Evolutionary conservation across 2,329 filamentous ascomycete species (phyloP).

Genomic region (Verticillium nubilum): DNA sequence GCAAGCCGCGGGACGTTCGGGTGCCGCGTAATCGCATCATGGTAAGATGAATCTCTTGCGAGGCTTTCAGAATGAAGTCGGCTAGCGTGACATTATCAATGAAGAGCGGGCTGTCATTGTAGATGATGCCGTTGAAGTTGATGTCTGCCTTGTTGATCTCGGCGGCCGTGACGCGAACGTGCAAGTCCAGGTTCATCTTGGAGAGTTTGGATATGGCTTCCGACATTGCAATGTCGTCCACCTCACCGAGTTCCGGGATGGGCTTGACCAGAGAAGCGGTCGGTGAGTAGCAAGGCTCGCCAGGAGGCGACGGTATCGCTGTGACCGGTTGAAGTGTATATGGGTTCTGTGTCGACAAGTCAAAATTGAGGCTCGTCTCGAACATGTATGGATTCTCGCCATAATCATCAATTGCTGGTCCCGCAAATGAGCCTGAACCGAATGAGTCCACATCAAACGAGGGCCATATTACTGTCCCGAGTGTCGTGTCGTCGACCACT

Average conservation of each 20-base stretch:
- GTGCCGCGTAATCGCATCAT: not conserved
- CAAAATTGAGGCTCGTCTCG: not conserved
- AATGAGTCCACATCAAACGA: not conserved
- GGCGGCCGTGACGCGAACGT: not conserved
- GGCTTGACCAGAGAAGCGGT: not conserved
- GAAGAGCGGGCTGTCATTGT: not conserved
- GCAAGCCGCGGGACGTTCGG: not conserved
- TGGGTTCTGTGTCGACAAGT: not conserved
- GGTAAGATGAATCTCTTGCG: not conserved
- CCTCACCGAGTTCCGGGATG: not conserved
- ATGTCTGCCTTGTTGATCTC: not conserved
- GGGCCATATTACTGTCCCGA: not conserved
- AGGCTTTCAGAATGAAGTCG: not conserved
- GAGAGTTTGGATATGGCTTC: not conserved
- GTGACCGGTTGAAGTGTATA: not conserved
- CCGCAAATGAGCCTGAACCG: not conserved
- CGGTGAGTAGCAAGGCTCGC: not conserved
- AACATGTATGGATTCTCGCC: not conserved
- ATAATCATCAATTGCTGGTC: not conserved
- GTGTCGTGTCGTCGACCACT: not conserved
- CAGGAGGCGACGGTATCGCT: not conserved
- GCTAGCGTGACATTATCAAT: not conserved
- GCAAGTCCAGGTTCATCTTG: conserved; percentile 1
- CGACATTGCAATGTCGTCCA: not conserved
- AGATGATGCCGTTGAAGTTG: not conserved